Percentiles rank a stretch among this genome's conserved stretches.
Conservation (phyloP, 768 basidiomycete species). For the Atractiella rhizophila region DNA sequence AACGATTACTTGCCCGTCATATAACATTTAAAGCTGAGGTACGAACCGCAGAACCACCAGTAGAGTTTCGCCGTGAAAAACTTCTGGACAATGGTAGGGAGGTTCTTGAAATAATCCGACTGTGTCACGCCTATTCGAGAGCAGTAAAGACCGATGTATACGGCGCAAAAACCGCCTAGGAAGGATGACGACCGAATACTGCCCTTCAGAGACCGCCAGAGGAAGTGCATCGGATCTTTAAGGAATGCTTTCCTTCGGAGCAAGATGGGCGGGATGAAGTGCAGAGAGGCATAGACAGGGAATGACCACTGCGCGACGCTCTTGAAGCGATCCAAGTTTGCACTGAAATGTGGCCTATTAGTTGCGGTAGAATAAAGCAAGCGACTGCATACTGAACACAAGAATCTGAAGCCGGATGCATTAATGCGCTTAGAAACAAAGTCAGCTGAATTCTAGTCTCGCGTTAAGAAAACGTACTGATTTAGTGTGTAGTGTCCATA, state of each 20-base stretch:
- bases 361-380: background rate
- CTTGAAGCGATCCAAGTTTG: slow-evolving; percentile 59
- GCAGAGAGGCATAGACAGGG: slow-evolving; percentile 53
- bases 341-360: slow-evolving; percentile 31
- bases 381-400: background rate
- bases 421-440: background rate
- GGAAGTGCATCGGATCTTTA: slow-evolving; percentile 21
- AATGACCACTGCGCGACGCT: slow-evolving; percentile 38
- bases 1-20: too few species aligned
- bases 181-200: slow-evolving; percentile 67
- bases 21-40: background rate
- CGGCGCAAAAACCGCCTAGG: slow-evolving; percentile 51
- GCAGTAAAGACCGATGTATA: slow-evolving; percentile 34
- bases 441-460: background rate
- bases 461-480: background rate
- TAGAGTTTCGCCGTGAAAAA: slow-evolving; percentile 40
- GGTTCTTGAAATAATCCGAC: background rate
- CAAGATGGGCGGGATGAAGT: slow-evolving; percentile 60
- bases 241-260: slow-evolving; percentile 48
- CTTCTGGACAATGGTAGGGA: slow-evolving; percentile 27
- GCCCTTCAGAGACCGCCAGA: slow-evolving; percentile 33
- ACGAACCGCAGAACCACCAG: slow-evolving; percentile 32
- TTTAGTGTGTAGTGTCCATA: background rate
- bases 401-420: background rate
- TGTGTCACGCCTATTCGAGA: slow-evolving; percentile 4